phyloP scores from a whole-genome alignment of 345 rosid species.

The Punica granatum region DNA sequence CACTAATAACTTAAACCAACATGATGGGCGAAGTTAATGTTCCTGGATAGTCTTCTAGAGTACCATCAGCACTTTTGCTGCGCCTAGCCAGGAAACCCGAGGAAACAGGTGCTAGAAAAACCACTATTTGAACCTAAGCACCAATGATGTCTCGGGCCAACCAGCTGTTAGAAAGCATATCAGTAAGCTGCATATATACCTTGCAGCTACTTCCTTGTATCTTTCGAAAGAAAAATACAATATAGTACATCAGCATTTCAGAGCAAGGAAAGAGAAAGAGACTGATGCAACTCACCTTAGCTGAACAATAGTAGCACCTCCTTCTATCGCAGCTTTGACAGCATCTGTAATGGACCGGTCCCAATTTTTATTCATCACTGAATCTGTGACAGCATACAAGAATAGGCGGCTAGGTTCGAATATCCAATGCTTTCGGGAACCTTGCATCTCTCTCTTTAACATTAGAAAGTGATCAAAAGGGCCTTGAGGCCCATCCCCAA shows the following conservation, averaged over 20 bases:
- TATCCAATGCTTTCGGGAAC: slow-evolving; percentile 16
- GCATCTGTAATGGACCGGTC: slow-evolving; percentile 53
- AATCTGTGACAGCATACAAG: slow-evolving; percentile 85
- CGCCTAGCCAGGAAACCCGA: no score
- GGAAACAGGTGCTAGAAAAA: no score
- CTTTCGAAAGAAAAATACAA: not conserved
- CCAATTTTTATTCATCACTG: slow-evolving; percentile 78
- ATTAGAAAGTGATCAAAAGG: slow-evolving; percentile 79
- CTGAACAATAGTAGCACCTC: slow-evolving; percentile 90
- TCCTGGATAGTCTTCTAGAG: no score
- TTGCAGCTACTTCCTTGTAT: not conserved
- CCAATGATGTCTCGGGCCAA: no score
- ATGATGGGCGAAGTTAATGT: no score
- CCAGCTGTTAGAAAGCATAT: no score
- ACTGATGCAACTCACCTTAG: slow-evolving; percentile 45
- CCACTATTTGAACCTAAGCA: no score
- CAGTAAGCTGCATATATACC: no score
- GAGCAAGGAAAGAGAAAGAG: not conserved
- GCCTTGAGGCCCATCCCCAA: slow-evolving; percentile 87
- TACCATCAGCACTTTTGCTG: no score
- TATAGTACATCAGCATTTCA: not conserved
- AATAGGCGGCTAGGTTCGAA: slow-evolving; percentile 65
- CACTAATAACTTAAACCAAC: no score
- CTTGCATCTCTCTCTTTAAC: slow-evolving; percentile 39
- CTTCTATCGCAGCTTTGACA: slow-evolving; percentile 68